Evolutionary conservation across 345 rosid species (phyloP).

Genomic region (Eutrema yunnanense): DNA sequence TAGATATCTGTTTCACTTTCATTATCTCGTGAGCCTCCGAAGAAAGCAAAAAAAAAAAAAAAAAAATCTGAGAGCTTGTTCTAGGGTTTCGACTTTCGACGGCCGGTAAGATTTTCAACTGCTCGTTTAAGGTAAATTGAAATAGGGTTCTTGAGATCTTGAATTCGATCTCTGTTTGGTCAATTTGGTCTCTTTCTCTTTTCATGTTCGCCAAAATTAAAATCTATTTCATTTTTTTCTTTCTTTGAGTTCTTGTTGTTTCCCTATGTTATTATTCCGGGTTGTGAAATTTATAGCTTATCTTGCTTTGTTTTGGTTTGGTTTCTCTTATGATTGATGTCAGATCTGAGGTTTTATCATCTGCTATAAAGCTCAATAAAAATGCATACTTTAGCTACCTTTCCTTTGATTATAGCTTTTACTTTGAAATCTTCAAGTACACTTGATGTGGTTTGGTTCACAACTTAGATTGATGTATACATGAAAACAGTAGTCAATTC

Average conservation of each 20-base stretch:
- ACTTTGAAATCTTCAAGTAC: neutral
- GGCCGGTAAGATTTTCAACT: neutral
- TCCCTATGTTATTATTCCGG: neutral
- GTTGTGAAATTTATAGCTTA: neutral
- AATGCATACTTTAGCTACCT: neutral
- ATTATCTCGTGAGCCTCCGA: constrained; percentile 9
- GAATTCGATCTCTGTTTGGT: neutral
- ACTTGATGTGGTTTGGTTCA: neutral
- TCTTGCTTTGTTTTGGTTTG: neutral
- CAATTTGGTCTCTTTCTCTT: neutral
- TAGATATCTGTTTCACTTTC: neutral
- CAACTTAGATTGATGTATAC: neutral
- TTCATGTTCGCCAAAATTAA: neutral
- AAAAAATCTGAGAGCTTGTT: neutral
- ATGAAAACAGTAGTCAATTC: neutral
- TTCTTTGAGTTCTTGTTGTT: neutral
- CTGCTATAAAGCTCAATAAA: neutral
- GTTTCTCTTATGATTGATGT: neutral
- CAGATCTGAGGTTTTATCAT: constrained; percentile 10
- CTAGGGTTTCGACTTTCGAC: constrained; percentile 23
- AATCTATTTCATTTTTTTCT: neutral
- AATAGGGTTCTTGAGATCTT: neutral
- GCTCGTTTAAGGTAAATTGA: neutral
- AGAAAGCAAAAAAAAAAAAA: neutral
- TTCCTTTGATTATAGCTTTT: neutral